Evolutionary conservation across 78 protist genomes (phyloP), one percentile per base, ranked within the genome.

Genomic region (Acrasis kona): DNA sequence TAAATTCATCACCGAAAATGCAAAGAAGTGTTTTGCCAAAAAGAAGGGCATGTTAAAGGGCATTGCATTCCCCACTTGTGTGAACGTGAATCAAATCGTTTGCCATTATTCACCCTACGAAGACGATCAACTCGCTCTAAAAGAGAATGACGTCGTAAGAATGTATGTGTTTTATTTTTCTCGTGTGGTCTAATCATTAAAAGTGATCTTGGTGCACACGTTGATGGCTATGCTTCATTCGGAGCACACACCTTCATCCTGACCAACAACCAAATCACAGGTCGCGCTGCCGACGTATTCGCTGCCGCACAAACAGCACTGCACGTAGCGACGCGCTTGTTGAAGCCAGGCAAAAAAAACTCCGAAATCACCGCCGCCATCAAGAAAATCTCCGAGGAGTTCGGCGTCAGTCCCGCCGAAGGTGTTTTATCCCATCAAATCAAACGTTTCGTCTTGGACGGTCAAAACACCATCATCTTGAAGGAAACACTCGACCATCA

Each of bases 41-140:
- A 29, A 9, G 0, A 1, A 2, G 19, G 36, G 41, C 58, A 35
- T 70, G 29, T 82, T 84, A 61, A 91, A 89, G 80, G 99, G 98
- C 32, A 77, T 92, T 12, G 97, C 97, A 6, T 95, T 93, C 89
- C 98, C 99, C 74, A 94, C 98, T 1, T 93, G 96, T 76, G 32
- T 96, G 38, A 85, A 95, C 4, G 84, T 94, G 39, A 95, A 96
- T 86, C 70, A 91, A 78, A 67, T 81, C 81, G 92, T 84, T 64
- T 97, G 97, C 27, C 97, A 96, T 84, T 94, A 50, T 68, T 84
- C 94, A 8, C 99, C 99, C n/a, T 78, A 91, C 41, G 58, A 41
- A 42, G 86, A 65, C 32, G 88, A 82, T 19, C 6, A 34, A 31
- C 19, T n/a, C 35, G 41, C 65, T 12, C 84, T 96, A 39, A 57